Evolutionary conservation across 306 rosid genomes (phyloP).

Genomic region (Morella rubra): DNA sequence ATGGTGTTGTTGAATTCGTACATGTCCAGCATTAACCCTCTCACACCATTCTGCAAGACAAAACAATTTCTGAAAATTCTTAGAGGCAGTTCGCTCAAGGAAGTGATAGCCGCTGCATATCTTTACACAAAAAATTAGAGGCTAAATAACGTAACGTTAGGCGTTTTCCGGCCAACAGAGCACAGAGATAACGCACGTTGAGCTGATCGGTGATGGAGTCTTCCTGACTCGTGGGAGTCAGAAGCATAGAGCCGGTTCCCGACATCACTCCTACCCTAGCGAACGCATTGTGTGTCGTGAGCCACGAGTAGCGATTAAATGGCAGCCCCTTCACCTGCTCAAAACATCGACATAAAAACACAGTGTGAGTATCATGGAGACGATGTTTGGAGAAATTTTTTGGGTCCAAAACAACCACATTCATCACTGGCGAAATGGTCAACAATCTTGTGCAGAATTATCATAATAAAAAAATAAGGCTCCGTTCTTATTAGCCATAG

Average conservation of each 20-base stretch:
- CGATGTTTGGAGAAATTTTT: too few species aligned
- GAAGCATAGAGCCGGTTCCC: constrained; percentile 54
- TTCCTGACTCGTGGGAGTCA: constrained; percentile 77
- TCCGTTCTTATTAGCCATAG: neutral
- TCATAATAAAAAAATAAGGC: too few species aligned
- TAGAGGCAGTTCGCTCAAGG: neutral
- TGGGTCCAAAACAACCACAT: neutral
- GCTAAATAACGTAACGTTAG: neutral
- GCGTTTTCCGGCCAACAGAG: neutral
- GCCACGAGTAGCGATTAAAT: constrained; percentile 80
- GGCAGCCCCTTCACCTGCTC: constrained; percentile 70
- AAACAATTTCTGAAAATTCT: constrained; percentile 20
- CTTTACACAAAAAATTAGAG: neutral
- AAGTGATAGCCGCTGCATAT: too few species aligned
- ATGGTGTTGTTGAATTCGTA: constrained; percentile 76
- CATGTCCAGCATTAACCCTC: constrained; percentile 93
- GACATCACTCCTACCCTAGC: constrained; percentile 68
- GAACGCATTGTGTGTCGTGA: constrained; percentile 85
- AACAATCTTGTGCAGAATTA: too few species aligned
- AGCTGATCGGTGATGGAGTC: constrained; percentile 82
- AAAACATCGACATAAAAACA: neutral
- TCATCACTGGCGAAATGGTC: neutral
- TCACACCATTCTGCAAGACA: constrained; percentile 67
- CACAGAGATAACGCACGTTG: constrained; percentile 48
- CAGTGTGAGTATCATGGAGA: too few species aligned